Percentiles rank a stretch among this genome's conserved stretches.
These are phyloP conservation scores for Davidsoniella neocaledoniae DNA, from an alignment of 2,329 filamentous ascomycete genomes.

Conservation along the genomic window DNA sequence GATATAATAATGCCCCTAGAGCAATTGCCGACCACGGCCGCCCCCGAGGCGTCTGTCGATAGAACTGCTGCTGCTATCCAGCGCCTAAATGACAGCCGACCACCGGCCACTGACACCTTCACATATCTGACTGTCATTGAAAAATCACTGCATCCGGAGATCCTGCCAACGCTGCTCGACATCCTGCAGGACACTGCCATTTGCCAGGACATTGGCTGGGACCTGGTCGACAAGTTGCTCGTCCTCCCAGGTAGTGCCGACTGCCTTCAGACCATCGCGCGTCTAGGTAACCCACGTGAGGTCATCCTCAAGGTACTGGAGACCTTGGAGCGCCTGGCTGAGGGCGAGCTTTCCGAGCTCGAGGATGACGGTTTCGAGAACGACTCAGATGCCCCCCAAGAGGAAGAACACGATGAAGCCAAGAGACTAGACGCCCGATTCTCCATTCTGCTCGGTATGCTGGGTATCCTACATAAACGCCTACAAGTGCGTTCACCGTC, in stretches of 20 bases:
- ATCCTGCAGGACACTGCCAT: slow-evolving; percentile 51
- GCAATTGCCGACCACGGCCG: not conserved
- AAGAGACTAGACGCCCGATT: slow-evolving; percentile 26
- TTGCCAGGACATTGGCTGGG: slow-evolving; percentile 68
- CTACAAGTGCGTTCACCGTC: slow-evolving; percentile 66
- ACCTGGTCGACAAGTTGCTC: slow-evolving; percentile 60
- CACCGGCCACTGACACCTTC: slow-evolving; percentile 45
- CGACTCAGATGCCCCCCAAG: slow-evolving; percentile 19
- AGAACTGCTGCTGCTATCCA: slow-evolving; percentile 24
- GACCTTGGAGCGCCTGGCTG: slow-evolving; percentile 39
- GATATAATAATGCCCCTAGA: not conserved
- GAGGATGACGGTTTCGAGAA: slow-evolving; percentile 24
- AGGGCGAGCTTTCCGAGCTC: slow-evolving; percentile 19
- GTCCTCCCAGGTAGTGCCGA: slow-evolving; percentile 48
- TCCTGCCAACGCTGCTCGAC: slow-evolving; percentile 50
- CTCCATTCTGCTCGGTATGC: slow-evolving; percentile 51
- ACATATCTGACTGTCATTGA: slow-evolving; percentile 68
- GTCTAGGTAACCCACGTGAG: slow-evolving; percentile 64
- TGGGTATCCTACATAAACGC: slow-evolving; percentile 54
- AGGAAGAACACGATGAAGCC: slow-evolving; percentile 16
- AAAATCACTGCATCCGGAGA: slow-evolving; percentile 49
- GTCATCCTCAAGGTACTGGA: slow-evolving; percentile 69
- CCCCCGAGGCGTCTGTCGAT: not conserved
- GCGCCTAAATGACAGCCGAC: slow-evolving; percentile 31
- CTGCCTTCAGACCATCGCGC: slow-evolving; percentile 58